Evolutionary conservation across 2,329 filamentous ascomycete genomes (phyloP).

Genomic region (Leptodontidium sp.): DNA sequence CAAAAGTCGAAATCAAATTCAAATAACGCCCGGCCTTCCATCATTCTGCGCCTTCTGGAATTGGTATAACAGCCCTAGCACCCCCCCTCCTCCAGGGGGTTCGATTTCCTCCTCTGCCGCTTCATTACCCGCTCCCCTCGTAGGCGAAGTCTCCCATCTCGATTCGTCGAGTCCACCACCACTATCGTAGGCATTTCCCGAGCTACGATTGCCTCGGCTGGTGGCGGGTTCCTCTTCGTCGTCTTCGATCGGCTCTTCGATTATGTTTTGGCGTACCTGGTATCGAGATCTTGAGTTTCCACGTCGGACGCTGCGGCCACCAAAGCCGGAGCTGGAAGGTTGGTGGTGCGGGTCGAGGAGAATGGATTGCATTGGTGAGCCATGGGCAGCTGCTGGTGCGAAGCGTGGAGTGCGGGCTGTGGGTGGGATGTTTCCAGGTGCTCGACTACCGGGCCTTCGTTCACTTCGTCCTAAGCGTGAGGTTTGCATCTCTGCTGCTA

Average conservation of each 20-base stretch:
- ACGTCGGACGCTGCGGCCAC: constrained; percentile 56
- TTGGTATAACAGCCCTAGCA: constrained; percentile 71
- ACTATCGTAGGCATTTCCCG: constrained; percentile 46
- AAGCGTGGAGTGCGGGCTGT: constrained; percentile 54
- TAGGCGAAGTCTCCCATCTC: constrained; percentile 53
- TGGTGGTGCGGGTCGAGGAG: constrained; percentile 81
- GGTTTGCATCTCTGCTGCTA: constrained; percentile 62
- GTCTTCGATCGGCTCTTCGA: constrained; percentile 63
- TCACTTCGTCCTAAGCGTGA: constrained; percentile 59
- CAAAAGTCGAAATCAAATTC: not conserved
- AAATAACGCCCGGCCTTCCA: constrained; percentile 44
- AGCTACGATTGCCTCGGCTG: constrained; percentile 20
- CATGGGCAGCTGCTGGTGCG: constrained; percentile 47
- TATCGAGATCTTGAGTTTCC: constrained; percentile 54
- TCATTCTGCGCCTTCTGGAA: constrained; percentile 69
- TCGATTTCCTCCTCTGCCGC: constrained; percentile 56
- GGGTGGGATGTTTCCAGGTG: constrained; percentile 47
- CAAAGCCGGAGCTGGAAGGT: constrained; percentile 60
- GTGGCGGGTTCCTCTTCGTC: constrained; percentile 49
- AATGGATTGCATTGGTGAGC: constrained; percentile 72
- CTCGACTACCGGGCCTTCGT: constrained; percentile 51
- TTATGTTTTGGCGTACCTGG: constrained; percentile 59
- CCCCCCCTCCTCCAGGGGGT: constrained; percentile 59
- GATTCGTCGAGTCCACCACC: constrained; percentile 49
- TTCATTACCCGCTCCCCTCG: constrained; percentile 45